Evolutionary conservation across 2,329 filamentous ascomycete genomes (phyloP), one percentile per base, ranked within the genome.

Genomic region (Phyllosticta capitalensis): DNA sequence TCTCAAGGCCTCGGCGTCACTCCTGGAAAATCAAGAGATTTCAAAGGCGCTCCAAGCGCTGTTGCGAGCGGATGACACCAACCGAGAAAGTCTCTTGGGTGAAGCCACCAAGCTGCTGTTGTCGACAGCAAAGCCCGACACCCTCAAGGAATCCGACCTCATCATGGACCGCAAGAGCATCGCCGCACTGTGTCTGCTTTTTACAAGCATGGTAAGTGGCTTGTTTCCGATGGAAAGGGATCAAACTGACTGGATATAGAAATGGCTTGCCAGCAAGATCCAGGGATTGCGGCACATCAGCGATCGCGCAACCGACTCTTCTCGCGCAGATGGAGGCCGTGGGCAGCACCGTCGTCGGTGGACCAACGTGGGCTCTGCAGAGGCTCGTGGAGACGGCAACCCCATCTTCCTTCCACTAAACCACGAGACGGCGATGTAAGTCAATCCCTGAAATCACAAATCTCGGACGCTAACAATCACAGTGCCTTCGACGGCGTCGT

Each of bases 181-280:
- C 26, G 84, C 87, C 51, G 88, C 88, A 3, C 77, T 99, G 4
- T 96, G 92, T 66, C 81, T 96, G 48, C 78, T 99, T 38, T 95
- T 96, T 72, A 96, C 92, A 55, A 96, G 92, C 76, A 95, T 97
- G 90, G 76, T 78, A 66, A 64, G 72, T 64, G 5, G 9, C 3
- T n/a, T 19, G 17, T 12, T 7, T 22, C 24, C 21, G 1, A 10
- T 55, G 3, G 12, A 22, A 20, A 6, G 6, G n/a, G n/a, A 17
- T 28, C 20, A 12, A n/a, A 45, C 12, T 21, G 48, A 52, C 54
- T 52, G 12, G 12, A 24, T 51, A 54, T 61, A 79, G 76, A 94
- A 95, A 78, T 99, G 94, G 94, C 83, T 99, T 38, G 86, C 89
- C 20, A 87, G 87, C 65, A 94, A 92, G 74, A 85, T 95, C 50